Percentiles rank a stretch among this genome's conserved stretches.
Evolutionary conservation across 352 stramenopile species (phyloP).

Genomic region (Globisporangium cederbergense): DNA sequence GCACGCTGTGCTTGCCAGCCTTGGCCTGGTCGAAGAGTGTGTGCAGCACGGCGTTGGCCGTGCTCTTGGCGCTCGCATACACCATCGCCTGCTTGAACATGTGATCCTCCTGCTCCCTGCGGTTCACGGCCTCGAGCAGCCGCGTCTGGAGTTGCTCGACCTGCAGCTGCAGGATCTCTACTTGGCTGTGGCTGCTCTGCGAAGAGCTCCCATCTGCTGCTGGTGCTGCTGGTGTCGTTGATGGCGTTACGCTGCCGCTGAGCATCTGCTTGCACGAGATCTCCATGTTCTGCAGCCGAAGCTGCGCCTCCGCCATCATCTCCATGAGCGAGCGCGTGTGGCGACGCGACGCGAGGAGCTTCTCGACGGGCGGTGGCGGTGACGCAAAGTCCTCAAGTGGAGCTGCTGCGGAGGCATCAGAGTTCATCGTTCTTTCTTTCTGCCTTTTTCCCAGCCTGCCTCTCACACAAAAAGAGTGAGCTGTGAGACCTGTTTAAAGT

Average conservation of each 20-base stretch:
- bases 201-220: not conserved
- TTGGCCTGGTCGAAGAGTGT: constrained; percentile 75
- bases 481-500: no score
- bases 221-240: no score
- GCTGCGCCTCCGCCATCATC: constrained; percentile 42
- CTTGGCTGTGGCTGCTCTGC: constrained; percentile 4
- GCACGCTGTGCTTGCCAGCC: constrained; percentile 43
- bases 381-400: not conserved
- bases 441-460: not conserved
- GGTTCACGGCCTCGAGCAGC: constrained; percentile 39
- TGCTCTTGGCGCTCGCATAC: constrained; percentile 67
- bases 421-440: not conserved
- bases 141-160: constrained; percentile 41
- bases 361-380: not conserved
- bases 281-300: constrained; percentile 48
- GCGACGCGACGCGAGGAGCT: constrained; percentile 4
- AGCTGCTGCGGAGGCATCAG: no score
- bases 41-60: constrained; percentile 69
- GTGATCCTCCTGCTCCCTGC: constrained; percentile 62
- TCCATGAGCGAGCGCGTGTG: constrained; percentile 13
- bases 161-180: constrained; percentile 46
- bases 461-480: no score
- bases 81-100: constrained; percentile 52
- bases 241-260: not conserved
- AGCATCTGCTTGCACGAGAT: constrained; percentile 45